These are phyloP conservation scores for Stagonosporopsis vannaccii DNA, from an alignment of 2,329 filamentous ascomycete species.

Conservation along the genomic window DNA sequence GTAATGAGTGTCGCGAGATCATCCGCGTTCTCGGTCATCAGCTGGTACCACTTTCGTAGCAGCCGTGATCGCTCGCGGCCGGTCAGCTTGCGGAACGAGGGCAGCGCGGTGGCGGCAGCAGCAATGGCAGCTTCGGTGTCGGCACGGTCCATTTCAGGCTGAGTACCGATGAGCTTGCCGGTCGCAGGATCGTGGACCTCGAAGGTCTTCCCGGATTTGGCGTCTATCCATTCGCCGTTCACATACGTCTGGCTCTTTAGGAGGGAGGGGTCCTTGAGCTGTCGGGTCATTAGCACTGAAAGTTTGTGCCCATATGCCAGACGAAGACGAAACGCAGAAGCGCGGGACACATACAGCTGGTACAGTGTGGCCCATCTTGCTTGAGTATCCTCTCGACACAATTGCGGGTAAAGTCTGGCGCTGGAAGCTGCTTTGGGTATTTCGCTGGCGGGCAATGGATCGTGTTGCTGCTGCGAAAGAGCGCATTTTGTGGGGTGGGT, in stretches of 20 bases:
- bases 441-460: conserved; percentile 41
- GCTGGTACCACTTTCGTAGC: conserved; percentile 81
- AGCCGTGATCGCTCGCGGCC: conserved; percentile 77
- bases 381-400: conserved; percentile 50
- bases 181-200: conserved; percentile 86
- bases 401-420: conserved; percentile 44
- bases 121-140: conserved; percentile 84
- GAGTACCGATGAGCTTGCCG: conserved; percentile 79
- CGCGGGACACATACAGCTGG: conserved; percentile 44
- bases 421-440: conserved; percentile 40
- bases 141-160: conserved; percentile 80
- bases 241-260: conserved; percentile 87
- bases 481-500: conserved; percentile 35
- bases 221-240: conserved; percentile 90
- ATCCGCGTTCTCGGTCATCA: conserved; percentile 78
- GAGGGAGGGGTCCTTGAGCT: conserved; percentile 64
- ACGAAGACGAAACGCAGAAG: not conserved
- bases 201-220: conserved; percentile 89
- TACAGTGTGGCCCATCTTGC: conserved; percentile 52
- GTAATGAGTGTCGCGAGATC: conserved; percentile 85
- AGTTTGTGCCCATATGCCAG: not conserved
- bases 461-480: conserved; percentile 42
- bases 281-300: conserved; percentile 22
- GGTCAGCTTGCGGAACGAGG: conserved; percentile 73
- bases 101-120: conserved; percentile 80